Percentiles rank a stretch among this genome's conserved stretches.
Conservation (phyloP, 805 yeast genomes). For the Vanderwaltozyma tropicalis region DNA sequence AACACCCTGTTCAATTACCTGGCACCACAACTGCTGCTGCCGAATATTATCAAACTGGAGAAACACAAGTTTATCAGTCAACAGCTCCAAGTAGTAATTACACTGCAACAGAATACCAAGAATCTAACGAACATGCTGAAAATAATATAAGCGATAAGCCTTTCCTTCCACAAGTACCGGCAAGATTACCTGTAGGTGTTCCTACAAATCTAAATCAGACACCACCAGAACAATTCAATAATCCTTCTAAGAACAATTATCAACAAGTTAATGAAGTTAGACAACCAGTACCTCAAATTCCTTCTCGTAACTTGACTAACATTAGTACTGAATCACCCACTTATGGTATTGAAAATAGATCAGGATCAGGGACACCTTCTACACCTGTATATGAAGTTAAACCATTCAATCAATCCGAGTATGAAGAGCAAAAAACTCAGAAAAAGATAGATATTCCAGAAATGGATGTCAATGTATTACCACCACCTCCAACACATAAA, state of each 20-base stretch:
- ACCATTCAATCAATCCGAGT: constrained; percentile 13
- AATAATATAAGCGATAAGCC: no score
- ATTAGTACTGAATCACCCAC: background rate
- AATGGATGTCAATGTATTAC: constrained; percentile 12
- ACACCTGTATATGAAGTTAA: constrained; percentile 9
- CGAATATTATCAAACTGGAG: no score
- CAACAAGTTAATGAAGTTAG: background rate
- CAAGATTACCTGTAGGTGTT: background rate
- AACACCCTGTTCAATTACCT: no score
- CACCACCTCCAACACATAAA: constrained; percentile 26
- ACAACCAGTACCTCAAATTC: background rate
- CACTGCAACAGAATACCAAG: no score
- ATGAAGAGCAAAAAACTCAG: constrained; percentile 7
- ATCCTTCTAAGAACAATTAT: background rate
- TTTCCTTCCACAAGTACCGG: no score
- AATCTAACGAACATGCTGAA: no score
- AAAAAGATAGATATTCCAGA: constrained; percentile 6
- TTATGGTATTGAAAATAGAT: background rate
- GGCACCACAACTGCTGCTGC: constrained; percentile 2
- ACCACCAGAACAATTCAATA: background rate
- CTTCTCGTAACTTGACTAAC: background rate
- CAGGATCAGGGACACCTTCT: constrained; percentile 1
- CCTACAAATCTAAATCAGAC: background rate
- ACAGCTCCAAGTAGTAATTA: no score
- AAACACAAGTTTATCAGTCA: no score